A percentile compares a stretch with the other conserved stretches of the same genome.
These are phyloP conservation scores for Sporothrix globosa DNA, from an alignment of 2,329 filamentous ascomycete species.

Conservation along the genomic window DNA sequence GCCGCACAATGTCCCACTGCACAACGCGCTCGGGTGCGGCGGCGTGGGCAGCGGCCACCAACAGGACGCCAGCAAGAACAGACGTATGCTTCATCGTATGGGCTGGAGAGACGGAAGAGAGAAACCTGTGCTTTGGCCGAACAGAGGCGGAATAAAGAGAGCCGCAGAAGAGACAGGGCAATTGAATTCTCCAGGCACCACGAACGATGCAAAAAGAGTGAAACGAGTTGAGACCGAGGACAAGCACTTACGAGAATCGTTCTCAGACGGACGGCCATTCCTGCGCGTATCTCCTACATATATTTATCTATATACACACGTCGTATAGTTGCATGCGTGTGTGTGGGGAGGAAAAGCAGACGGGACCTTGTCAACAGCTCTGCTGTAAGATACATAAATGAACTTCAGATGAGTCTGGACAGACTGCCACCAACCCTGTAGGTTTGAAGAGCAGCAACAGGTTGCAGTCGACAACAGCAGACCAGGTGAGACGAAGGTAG, in stretches of 20 bases:
- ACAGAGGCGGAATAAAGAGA: background rate
- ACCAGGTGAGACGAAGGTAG: background rate
- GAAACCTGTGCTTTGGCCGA: constrained; percentile 8
- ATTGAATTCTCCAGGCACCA: constrained; percentile 5
- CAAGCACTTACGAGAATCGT: constrained; percentile 4
- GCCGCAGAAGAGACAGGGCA: constrained; percentile 9
- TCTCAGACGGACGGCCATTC: constrained; percentile 11
- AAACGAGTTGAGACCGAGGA: constrained; percentile 1
- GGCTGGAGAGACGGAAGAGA: constrained; percentile 1
- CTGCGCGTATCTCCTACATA: constrained; percentile 3
- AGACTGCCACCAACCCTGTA: constrained; percentile 1
- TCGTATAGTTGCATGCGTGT: constrained; percentile 12
- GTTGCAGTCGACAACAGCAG: constrained; percentile 15
- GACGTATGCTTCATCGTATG: constrained; percentile 14
- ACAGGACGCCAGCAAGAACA: constrained; percentile 4
- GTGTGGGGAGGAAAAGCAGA: constrained; percentile 8
- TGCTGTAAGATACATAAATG: constrained; percentile 5
- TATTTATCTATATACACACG: background rate
- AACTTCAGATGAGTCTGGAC: background rate
- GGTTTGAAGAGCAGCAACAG: constrained; percentile 3
- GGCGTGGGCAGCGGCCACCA: constrained; percentile 6
- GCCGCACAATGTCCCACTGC: constrained; percentile 9
- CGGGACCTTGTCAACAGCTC: constrained; percentile 11
- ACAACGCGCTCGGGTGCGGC: constrained; percentile 10
- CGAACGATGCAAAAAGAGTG: constrained; percentile 16